Evolutionary conservation across 1,139 yeast species (phyloP), one percentile per base, ranked within the genome.

Genomic region (Nakaseomyces bracarensis): DNA sequence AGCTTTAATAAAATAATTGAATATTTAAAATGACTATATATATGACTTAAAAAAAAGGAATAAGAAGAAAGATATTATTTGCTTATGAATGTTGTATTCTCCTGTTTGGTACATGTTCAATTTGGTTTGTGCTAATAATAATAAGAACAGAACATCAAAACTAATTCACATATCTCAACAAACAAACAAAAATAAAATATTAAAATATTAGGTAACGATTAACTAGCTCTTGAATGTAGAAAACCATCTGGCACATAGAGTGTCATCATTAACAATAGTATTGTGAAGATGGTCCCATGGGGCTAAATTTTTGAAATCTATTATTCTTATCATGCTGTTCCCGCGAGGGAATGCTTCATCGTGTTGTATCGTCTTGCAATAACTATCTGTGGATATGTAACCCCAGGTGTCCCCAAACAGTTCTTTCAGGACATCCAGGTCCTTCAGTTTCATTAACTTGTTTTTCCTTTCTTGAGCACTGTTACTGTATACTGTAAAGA

Each of bases 331-430:
- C 26, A 21, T 21, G 18, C 36, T 42, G 26, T 33, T 33, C n/a
- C 26, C n/a, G 22, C 11, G n/a, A 8, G 36, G 36, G 19, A 9
- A 20, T 16, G 26, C 18, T 21, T 33, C 36, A 18, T 33, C 18
- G 3, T 20, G 26, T 15, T 20, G 16, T 33, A 33, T 10, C 11
- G 26, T 21, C n/a, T 21, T 20, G 9, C 51, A 48, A 41, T 53
- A 55, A 4, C 48, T 55, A 9, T 50, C 51, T 4, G 56, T 46
- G 1, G 52, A 44, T 15, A 56, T 38, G 13, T 48, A 48, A n/a
- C 59, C 54, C 63, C 63, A 58, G 6, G 57, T 52, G 8, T 58
- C 62, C 9, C 52, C 52, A 42, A 60, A 59, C 13, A 60, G 44
- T 23, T 52, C 55, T 22, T 43, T 50, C 34, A 60, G 39, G 1